Base-by-base conservation (phyloP, 768 basidiomycete species). In the Gyrodon lividus region DNA sequence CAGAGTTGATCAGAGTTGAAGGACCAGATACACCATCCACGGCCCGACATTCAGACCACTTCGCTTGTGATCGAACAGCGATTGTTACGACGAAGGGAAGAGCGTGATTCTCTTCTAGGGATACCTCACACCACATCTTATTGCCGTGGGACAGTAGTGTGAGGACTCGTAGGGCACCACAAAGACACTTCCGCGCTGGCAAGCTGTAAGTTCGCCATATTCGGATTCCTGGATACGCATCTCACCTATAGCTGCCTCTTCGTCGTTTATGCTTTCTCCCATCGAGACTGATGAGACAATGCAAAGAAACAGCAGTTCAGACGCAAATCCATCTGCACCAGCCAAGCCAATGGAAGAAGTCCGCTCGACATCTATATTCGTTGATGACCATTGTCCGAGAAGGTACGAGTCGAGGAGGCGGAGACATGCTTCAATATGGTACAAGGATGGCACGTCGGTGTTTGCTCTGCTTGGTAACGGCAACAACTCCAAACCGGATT, bases 91-190 rank as follows among this genome's bases (percentile, higher is more conserved):
- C 58, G 17, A 78, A 76, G 2, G 74, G 67, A 23, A 87, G 63
- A 6, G 78, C 72, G 43, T 66, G 67, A 2, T 75, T 68, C n/a
- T 77, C 71, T 12, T 74, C 67, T 3, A 81, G 59, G n/a, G 87
- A 68, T 37, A 73, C 74, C 26, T 61, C 55, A 33, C 78, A 79
- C 87, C 88, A 91, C 10, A 58, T 57, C 20, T 69, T 64, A 58
- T 83, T 77, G 20, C 77, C 76, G 58, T 90, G 87, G 0, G 87
- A 88, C 7, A 90, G 69, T 44, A 81, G 86, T 50, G 91, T 82
- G 33, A 90, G 77, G 12, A 88, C 79, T 1, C 87, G 82, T 5
- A 91, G 73, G 2, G 76, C 70, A 1, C 78, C 72, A 41, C 86
- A 81, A 31, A 83, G 63, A 52, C 83, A 86, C 57, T 69, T 73